phyloP scores from a whole-genome alignment of 257 asterid species.

The Nicotiana sylvestris region DNA sequence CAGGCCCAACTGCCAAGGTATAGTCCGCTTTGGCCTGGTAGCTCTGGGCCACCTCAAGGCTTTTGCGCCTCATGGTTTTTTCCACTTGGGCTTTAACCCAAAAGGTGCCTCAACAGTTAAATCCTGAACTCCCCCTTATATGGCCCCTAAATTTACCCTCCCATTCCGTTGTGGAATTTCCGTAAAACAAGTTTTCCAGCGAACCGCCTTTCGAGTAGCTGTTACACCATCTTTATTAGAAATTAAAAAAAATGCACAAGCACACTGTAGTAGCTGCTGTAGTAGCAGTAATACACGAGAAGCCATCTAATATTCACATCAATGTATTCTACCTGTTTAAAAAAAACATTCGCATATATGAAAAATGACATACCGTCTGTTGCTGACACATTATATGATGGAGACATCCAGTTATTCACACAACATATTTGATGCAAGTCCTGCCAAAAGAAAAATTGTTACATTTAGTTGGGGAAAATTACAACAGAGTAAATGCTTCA shows the following conservation, averaged over 20 bases:
- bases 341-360: neutral
- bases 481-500: neutral
- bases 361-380: constrained; percentile 15
- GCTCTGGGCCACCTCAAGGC: neutral
- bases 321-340: neutral
- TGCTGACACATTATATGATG: neutral
- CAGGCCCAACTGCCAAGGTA: neutral
- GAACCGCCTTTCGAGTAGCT: neutral
- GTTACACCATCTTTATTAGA: neutral
- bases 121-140: neutral
- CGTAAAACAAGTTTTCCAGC: neutral
- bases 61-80: neutral
- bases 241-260: neutral
- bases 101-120: neutral
- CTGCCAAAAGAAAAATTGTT: neutral
- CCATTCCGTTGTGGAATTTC: neutral
- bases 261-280: neutral
- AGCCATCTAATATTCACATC: no score
- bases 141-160: neutral
- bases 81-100: neutral
- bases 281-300: neutral
- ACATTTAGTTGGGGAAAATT: neutral
- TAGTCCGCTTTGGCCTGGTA: neutral
- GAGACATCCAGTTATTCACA: constrained; percentile 14
- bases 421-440: constrained; percentile 19